These are phyloP conservation scores for Eragrostis tef DNA, from an alignment of 202 grass and related monocot species.

Conservation along the genomic window DNA sequence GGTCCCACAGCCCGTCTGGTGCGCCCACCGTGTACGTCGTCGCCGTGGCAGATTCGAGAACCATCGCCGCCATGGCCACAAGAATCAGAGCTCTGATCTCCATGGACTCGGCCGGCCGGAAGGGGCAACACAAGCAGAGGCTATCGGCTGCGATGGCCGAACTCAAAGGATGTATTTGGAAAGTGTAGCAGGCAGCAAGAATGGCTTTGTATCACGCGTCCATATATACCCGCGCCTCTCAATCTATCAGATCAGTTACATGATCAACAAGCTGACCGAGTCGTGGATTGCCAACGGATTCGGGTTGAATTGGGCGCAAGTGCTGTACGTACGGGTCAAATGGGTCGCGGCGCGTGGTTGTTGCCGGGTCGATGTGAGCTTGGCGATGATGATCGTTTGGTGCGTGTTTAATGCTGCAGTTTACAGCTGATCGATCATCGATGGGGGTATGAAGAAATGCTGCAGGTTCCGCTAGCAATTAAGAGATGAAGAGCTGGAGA, in stretches of 20 bases:
- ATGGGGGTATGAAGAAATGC: too few species aligned
- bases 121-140: neutral
- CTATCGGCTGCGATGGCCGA: too few species aligned
- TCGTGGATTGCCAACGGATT: too few species aligned
- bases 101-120: neutral
- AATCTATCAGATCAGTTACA: too few species aligned
- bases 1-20: constrained; percentile 69
- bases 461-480: too few species aligned
- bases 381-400: neutral
- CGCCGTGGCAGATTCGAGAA: constrained; percentile 9
- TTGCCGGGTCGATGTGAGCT: neutral
- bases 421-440: too few species aligned
- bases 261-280: too few species aligned
- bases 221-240: too few species aligned
- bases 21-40: constrained; percentile 66
- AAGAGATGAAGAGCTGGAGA: neutral
- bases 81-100: neutral
- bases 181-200: too few species aligned
- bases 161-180: too few species aligned
- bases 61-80: neutral
- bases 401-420: neutral
- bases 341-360: neutral
- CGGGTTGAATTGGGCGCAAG: too few species aligned
- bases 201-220: too few species aligned
- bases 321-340: neutral